These are phyloP conservation scores for Rhododendron ovatum DNA, from an alignment of 148 eudicot genomes.

Conservation along the genomic window DNA sequence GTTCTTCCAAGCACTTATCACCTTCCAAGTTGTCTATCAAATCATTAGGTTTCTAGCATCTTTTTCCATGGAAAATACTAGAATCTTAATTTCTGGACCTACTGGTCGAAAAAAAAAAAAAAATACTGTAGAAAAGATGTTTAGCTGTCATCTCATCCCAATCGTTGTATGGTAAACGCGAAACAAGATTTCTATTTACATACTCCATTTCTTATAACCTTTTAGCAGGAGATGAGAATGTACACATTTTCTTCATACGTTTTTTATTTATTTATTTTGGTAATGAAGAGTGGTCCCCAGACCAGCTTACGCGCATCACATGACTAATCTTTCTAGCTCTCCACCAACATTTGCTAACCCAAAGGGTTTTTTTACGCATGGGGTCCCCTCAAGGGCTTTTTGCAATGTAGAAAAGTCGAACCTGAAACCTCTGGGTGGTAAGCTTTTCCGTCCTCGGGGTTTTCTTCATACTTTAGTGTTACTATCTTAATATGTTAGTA, in stretches of 20 bases:
- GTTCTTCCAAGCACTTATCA: not conserved
- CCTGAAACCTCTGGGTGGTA: too few species aligned
- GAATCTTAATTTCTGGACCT: not conserved
- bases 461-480: not conserved
- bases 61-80: not conserved
- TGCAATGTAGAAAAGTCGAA: too few species aligned
- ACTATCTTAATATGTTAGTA: too few species aligned
- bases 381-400: too few species aligned
- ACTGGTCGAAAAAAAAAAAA: not conserved
- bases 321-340: too few species aligned
- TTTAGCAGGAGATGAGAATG: not conserved
- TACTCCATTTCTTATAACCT: not conserved
- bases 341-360: too few species aligned
- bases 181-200: not conserved
- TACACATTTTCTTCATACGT: not conserved
- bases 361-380: too few species aligned
- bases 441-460: too few species aligned
- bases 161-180: not conserved
- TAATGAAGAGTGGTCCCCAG: too few species aligned
- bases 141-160: not conserved
- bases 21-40: not conserved
- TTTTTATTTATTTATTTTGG: too few species aligned
- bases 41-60: not conserved
- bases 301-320: too few species aligned
- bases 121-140: not conserved